Evolutionary conservation across 371 early-diverging fungal genomes (phyloP).

Genomic region (Mortierella sp.): DNA sequence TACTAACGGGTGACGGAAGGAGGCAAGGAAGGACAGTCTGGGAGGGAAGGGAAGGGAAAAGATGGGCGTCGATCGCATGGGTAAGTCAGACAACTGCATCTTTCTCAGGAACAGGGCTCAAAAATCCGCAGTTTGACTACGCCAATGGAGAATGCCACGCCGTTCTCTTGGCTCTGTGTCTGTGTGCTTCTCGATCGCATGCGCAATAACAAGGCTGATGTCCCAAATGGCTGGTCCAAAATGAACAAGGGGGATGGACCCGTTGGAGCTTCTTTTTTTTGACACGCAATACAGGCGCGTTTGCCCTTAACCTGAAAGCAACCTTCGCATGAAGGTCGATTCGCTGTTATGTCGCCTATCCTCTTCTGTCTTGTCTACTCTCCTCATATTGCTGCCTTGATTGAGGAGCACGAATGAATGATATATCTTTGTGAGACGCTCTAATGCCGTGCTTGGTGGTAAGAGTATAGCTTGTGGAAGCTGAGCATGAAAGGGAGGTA

Average conservation of each 20-base stretch:
- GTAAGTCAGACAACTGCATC: neutral
- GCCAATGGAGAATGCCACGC: neutral
- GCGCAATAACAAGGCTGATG: neutral
- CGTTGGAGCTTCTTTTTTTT: neutral
- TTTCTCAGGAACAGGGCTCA: neutral
- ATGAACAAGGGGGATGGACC: neutral
- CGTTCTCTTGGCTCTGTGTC: neutral
- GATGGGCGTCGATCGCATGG: neutral
- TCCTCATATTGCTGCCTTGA: too few species aligned
- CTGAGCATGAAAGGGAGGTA: too few species aligned
- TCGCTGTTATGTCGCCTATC: too few species aligned
- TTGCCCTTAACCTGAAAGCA: too few species aligned
- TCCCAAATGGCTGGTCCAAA: neutral
- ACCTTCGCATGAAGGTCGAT: too few species aligned
- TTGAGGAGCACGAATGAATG: too few species aligned
- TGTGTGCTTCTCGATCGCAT: neutral
- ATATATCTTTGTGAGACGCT: too few species aligned
- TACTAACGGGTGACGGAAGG: neutral
- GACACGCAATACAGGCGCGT: too few species aligned
- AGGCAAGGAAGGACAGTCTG: neutral
- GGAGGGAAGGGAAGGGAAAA: too few species aligned
- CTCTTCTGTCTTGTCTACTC: too few species aligned
- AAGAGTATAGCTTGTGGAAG: too few species aligned
- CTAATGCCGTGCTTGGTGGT: too few species aligned
- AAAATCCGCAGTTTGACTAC: slow-evolving; percentile 4